Evolutionary conservation across 371 early-diverging fungal genomes (phyloP).

Genomic region (Synchytrium microbalum): DNA sequence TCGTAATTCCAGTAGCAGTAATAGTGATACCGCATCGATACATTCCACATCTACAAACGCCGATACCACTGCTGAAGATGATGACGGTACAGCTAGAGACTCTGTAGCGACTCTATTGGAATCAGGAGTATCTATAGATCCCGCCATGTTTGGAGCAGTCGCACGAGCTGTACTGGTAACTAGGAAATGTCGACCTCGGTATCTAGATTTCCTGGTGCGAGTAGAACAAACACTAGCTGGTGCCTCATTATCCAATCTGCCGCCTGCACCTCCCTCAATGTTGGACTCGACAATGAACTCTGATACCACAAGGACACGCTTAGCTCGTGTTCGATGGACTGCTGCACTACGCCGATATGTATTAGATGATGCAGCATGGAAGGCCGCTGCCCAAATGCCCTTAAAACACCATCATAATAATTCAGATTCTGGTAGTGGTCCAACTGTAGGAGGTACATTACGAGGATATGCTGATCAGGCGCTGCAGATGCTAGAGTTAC

Average conservation of each 20-base stretch:
- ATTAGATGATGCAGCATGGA: constrained; percentile 7
- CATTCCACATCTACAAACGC: not conserved
- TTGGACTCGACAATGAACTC: not conserved
- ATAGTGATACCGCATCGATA: not conserved
- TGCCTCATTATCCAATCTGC: not conserved
- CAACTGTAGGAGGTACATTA: not conserved
- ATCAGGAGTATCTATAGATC: constrained; percentile 6
- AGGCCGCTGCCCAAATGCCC: not conserved
- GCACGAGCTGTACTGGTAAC: constrained; percentile 4
- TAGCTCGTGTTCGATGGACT: constrained; percentile 6
- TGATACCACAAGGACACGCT: constrained; percentile 4
- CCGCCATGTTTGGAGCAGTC: constrained; percentile 3
- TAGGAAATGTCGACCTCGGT: constrained; percentile 1
- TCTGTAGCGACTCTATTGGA: constrained; percentile 3
- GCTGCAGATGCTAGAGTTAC: not conserved
- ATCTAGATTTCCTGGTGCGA: constrained; percentile 5
- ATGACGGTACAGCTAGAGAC: constrained; percentile 1
- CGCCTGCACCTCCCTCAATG: not conserved
- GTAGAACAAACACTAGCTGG: constrained; percentile 3
- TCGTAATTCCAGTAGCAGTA: not conserved
- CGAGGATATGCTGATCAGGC: not conserved
- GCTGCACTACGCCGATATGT: constrained; percentile 5
- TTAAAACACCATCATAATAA: too few species aligned
- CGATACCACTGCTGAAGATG: constrained; percentile 1
- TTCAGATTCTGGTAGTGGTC: too few species aligned